These are phyloP conservation scores for Boletus huronensis DNA, from an alignment of 768 basidiomycete species.

Conservation along the genomic window DNA sequence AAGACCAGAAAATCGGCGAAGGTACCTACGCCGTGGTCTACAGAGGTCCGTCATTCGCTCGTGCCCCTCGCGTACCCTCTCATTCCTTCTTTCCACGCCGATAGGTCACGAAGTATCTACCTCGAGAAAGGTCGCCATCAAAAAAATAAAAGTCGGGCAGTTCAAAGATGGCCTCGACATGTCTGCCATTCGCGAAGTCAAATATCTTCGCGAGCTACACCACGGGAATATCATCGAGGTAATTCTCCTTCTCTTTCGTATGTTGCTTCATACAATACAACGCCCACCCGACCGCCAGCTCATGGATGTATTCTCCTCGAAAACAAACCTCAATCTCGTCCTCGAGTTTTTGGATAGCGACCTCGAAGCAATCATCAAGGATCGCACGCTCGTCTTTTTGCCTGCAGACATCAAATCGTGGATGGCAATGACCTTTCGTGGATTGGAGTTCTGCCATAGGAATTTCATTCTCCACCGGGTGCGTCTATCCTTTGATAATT, in stretches of 20 bases:
- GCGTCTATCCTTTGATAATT: conserved; percentile 25
- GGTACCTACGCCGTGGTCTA: conserved; percentile 98
- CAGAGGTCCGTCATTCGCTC: conserved; percentile 52
- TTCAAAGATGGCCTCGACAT: conserved; percentile 99
- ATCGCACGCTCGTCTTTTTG: conserved; percentile 86
- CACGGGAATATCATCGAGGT: conserved; percentile 97
- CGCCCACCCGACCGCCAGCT: conserved; percentile 50
- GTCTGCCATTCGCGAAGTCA: conserved; percentile 98
- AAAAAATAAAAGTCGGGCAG: conserved; percentile 95
- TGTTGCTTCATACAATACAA: neutral
- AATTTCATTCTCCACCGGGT: conserved; percentile 94
- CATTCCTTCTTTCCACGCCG: conserved; percentile 4
- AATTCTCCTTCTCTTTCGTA: conserved; percentile 11
- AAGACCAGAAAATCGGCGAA: conserved; percentile 81
- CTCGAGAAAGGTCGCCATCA: conserved; percentile 88
- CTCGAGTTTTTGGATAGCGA: conserved; percentile 96
- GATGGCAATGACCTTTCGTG: conserved; percentile 98
- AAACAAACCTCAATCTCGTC: conserved; percentile 95
- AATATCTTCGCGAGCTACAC: conserved; percentile 88
- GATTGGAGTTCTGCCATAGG: conserved; percentile 96
- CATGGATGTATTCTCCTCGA: conserved; percentile 93
- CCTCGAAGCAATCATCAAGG: conserved; percentile 95
- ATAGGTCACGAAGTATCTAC: conserved; percentile 72
- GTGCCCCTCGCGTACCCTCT: neutral
- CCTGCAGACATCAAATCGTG: conserved; percentile 97